Evolutionary conservation across 2,329 filamentous ascomycete genomes (phyloP), one percentile per base, ranked within the genome.

Genomic region (Coniochaeta sp.): DNA sequence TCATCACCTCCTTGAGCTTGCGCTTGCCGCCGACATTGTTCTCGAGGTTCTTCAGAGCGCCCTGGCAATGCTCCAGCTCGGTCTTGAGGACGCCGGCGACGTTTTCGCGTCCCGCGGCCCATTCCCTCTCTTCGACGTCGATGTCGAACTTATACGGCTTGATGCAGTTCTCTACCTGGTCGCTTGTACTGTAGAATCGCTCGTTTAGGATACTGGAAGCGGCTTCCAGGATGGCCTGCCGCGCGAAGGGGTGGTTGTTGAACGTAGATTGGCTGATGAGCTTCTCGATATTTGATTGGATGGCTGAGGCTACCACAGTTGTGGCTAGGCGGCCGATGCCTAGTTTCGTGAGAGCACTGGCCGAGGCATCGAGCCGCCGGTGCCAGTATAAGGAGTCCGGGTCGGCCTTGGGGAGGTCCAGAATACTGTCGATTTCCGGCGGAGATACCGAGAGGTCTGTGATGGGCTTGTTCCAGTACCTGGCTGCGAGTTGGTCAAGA

Each of bases 131-230:
- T 69, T 96, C 91, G 52, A 99, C 87, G 67, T 99, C 95, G 61
- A 99, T 96, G 63, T 97, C 92, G 66, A 93, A 98, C 72, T 99
- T 99, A 79, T 93, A 99, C 0, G 96, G 95, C 74, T 99, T 99
- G 75, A 99, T 96, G 71, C 93, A 99, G 71, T 98, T 98, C 74
- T 99, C 95, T 1, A 99, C 90, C 75, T 98, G 95, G 69, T 99
- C 96, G 64, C 90, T 95, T 1, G 96, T 99, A 74, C 93, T 95
- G 76, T 97, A 98, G 64, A 96, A 96, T 16, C 93, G 83, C 69
- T 99, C 95, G 65, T 95, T 95, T 14, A 99, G 77, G 58, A 99
- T 98, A 28, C 86, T 89, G 0, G 91, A 89, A 1, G 92, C 91
- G 1, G 95, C 93, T 67, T 97, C 92, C 55, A 87, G 89, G 65